Conservation (phyloP, 306 rosid species). For the Trifolium pratense region DNA sequence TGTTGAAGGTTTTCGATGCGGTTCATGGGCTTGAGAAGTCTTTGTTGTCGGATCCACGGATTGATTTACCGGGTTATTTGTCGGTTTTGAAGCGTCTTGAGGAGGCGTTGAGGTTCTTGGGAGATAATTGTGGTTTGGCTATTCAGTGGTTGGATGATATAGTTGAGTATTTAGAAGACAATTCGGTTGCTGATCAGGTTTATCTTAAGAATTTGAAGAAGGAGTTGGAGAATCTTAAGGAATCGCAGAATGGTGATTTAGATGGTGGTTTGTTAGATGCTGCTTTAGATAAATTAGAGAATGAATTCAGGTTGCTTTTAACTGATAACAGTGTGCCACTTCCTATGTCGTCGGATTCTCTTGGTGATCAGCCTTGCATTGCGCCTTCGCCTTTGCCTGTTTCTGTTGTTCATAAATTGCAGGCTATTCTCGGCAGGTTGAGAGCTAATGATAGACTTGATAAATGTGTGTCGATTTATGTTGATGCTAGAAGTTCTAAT, state of each 20-base stretch:
- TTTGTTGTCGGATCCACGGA: conserved; percentile 76
- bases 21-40: conserved; percentile 98
- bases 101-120: conserved; percentile 90
- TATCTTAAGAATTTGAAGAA: conserved; percentile 76
- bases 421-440: conserved; percentile 80
- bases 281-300: conserved; percentile 80
- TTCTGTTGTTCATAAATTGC: conserved; percentile 77
- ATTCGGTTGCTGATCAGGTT: conserved; percentile 70
- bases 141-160: conserved; percentile 98
- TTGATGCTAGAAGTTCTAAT: conserved; percentile 86
- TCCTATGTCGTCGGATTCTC: conserved; percentile 59
- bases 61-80: conserved; percentile 82
- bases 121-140: conserved; percentile 89
- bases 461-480: conserved; percentile 75
- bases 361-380: conserved; percentile 79
- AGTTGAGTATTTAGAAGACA: conserved; percentile 93
- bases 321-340: conserved; percentile 86
- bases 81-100: conserved; percentile 89
- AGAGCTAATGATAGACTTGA: conserved; percentile 78
- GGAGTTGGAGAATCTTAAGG: conserved; percentile 70
- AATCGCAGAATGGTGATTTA: conserved; percentile 63
- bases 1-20: conserved; percentile 96
- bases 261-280: conserved; percentile 95
- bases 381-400: conserved; percentile 97
- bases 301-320: conserved; percentile 77